Percentiles rank a stretch among this genome's conserved stretches.
These are phyloP conservation scores for Epichloe sp. DNA, from an alignment of 2,329 filamentous ascomycete species.

Conservation along the genomic window DNA sequence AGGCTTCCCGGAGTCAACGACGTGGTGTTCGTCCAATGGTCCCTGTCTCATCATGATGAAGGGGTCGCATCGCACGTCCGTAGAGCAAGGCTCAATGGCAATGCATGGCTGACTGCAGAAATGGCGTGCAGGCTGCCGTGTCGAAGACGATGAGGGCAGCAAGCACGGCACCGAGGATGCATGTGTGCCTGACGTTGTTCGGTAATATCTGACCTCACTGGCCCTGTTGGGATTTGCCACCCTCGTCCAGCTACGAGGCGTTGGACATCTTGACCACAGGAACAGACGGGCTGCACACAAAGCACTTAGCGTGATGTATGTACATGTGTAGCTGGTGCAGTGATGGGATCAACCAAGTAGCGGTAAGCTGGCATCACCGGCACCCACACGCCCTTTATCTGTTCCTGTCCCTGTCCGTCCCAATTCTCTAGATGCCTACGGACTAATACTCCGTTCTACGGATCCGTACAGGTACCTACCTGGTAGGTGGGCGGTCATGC, in stretches of 20 bases:
- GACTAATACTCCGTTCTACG: too few relatives aligned
- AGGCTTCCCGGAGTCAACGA: too few relatives aligned
- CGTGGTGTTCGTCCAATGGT: too few relatives aligned
- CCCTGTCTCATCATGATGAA: background rate
- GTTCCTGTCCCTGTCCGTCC: too few relatives aligned
- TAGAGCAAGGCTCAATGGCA: background rate
- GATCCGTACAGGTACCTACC: background rate
- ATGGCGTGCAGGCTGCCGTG: slow-evolving; percentile 1
- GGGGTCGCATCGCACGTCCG: background rate
- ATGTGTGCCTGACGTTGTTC: background rate
- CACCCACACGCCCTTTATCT: background rate
- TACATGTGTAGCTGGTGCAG: background rate
- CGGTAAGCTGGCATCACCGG: slow-evolving; percentile 1
- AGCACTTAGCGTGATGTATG: too few relatives aligned
- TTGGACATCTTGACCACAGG: background rate
- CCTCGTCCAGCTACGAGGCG: background rate
- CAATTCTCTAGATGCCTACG: background rate
- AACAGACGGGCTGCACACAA: background rate
- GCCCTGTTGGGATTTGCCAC: background rate
- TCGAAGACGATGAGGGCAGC: background rate
- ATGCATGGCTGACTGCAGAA: slow-evolving; percentile 1
- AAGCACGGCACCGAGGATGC: background rate
- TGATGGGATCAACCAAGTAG: background rate
- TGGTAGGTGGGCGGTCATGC: background rate
- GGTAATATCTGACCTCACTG: background rate